phyloP scores from a whole-genome alignment of 2,329 filamentous ascomycete species.

The Fusarium luffae region DNA sequence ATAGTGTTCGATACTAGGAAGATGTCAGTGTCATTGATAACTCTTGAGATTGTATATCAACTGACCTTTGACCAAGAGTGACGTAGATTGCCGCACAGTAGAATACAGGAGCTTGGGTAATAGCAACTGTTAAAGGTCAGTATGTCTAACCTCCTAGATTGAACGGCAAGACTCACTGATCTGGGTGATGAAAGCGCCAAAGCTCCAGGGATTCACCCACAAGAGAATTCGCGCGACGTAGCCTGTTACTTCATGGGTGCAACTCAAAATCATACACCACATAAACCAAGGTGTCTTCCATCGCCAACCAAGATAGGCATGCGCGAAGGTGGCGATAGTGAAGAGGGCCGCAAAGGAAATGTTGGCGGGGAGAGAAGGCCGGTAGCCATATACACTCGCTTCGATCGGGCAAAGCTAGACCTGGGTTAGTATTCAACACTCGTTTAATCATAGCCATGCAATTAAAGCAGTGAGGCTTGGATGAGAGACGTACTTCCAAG shows the following conservation, averaged over 20 bases:
- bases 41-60: accelerated
- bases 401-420: constrained; percentile 45
- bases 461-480: not conserved
- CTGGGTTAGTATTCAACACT: not conserved
- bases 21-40: not conserved
- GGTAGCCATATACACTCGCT: constrained; percentile 56
- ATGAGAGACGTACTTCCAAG: constrained; percentile 16
- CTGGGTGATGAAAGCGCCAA: constrained; percentile 68
- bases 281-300: constrained; percentile 56
- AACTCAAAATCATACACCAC: constrained; percentile 62
- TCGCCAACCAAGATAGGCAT: constrained; percentile 52
- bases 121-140: constrained; percentile 43
- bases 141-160: accelerated
- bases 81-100: constrained; percentile 53
- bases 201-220: constrained; percentile 64
- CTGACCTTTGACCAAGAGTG: constrained; percentile 29
- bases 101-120: constrained; percentile 56
- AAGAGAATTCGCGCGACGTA: constrained; percentile 67
- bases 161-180: constrained; percentile 50
- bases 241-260: constrained; percentile 65
- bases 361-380: constrained; percentile 54
- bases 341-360: constrained; percentile 54
- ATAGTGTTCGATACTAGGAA: constrained; percentile 47
- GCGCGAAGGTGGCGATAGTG: constrained; percentile 56
- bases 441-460: accelerated